These are phyloP conservation scores for Evansstolkia leycettana DNA, from an alignment of 495 filamentous ascomycete genomes.

Conservation along the genomic window DNA sequence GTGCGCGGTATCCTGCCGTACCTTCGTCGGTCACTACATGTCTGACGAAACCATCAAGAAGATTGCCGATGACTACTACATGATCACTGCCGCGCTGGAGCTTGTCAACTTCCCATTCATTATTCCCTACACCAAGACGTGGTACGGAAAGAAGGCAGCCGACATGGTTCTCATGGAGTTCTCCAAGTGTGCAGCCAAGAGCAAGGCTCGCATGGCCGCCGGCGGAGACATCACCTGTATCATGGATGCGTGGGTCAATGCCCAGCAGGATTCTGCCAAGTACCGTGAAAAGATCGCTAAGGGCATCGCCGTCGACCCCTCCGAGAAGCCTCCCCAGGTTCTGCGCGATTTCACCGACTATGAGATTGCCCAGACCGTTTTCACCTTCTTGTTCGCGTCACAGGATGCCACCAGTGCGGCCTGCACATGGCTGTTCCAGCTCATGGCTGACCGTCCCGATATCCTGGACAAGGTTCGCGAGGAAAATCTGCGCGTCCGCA, in stretches of 20 bases:
- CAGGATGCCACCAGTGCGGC: conserved; percentile 95
- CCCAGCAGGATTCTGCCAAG: conserved; percentile 67
- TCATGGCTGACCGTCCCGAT: conserved; percentile 88
- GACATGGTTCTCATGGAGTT: conserved; percentile 89
- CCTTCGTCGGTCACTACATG: conserved; percentile 95
- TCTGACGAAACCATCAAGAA: conserved; percentile 80
- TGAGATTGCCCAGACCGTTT: conserved; percentile 89
- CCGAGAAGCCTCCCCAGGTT: conserved; percentile 69
- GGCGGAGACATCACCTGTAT: conserved; percentile 83
- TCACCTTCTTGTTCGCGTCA: conserved; percentile 96
- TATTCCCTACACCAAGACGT: conserved; percentile 87
- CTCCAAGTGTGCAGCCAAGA: conserved; percentile 81
- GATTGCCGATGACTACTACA: conserved; percentile 93
- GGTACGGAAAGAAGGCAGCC: conserved; percentile 94
- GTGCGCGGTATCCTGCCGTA: conserved; percentile 88
- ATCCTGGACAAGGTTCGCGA: conserved; percentile 81
- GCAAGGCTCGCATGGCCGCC: conserved; percentile 82
- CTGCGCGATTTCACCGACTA: conserved; percentile 82
- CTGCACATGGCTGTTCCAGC: conserved; percentile 88
- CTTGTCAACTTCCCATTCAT: conserved; percentile 99
- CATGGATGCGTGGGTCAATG: conserved; percentile 85
- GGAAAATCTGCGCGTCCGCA: conserved; percentile 70
- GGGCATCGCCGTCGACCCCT: conserved; percentile 50
- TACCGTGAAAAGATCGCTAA: conserved; percentile 63
- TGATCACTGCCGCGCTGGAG: conserved; percentile 90